Base-by-base conservation (phyloP, 2,329 filamentous ascomycete genomes). In the Aureobasidium sp. region DNA sequence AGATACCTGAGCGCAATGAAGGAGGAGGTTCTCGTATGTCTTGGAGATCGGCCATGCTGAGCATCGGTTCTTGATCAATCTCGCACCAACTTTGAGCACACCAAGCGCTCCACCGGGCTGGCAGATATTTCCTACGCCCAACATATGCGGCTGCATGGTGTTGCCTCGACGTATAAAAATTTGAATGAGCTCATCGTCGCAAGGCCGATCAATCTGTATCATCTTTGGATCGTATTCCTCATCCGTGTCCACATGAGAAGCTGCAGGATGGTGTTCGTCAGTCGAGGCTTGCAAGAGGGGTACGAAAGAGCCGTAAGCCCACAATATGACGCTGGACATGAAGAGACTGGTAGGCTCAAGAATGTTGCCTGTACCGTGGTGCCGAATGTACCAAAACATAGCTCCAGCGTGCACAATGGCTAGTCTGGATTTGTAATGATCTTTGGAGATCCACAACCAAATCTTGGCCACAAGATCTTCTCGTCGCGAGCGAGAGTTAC, bases 141-240 rank as follows among this genome's bases (percentile, higher is more conserved):
- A 56, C 53, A 67, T 67, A 15, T 67, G 58, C 17, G 64, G 64
- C 36, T 64, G 63, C 64, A 67, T 67, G 36, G 47, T 34, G 37
- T 66, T 63, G 17, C 66, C 66, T 12, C 55, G 58, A 4, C 65
- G 63, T 17, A 67, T 64, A 27, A 66, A 67, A 27, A 62, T 66
- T 51, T 67, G 66, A 12, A 67, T 62, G 34, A 67, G 66, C 44
- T 67, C 66, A 34, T 67, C 66, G 29, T 67, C 66, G 29, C 64
- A 65, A 8, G 66, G 66, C 22, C 66, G 61, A 20, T 67, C 66
- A 44, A 67, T 63, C 27, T 66, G 63, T 57, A 67, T 67, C 31
- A 55, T 61, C n/a, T 64, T 61, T 14, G 66, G 66, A 27, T 61
- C 64, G 25, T 48, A 58, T 9, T 47, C 41, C 14, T 58, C 55